Evolutionary conservation across 2,329 filamentous ascomycete species (phyloP).

Genomic region (Lecanicillium sp.): DNA sequence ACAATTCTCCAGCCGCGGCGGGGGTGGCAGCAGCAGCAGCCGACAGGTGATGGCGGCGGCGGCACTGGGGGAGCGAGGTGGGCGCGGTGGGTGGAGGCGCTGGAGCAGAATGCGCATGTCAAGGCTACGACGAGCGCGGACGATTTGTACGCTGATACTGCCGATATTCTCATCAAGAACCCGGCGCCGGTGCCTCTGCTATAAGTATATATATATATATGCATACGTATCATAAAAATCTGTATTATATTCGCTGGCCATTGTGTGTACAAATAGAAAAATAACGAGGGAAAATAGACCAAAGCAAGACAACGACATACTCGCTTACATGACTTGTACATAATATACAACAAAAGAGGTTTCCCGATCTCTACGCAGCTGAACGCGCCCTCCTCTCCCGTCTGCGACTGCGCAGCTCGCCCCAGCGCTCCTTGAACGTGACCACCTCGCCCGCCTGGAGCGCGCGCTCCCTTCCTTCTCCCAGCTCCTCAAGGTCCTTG

Average conservation of each 20-base stretch:
- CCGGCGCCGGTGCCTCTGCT: not conserved
- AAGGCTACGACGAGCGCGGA: slow-evolving; percentile 61
- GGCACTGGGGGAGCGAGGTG: slow-evolving; percentile 54
- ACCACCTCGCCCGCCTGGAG: slow-evolving; percentile 39
- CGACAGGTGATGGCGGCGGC: too few species aligned
- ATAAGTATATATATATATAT: not conserved
- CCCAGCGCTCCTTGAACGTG: slow-evolving; percentile 38
- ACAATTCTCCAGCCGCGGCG: slow-evolving; percentile 59
- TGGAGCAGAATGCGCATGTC: slow-evolving; percentile 59
- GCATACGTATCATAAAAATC: too few species aligned
- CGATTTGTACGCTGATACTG: slow-evolving; percentile 48
- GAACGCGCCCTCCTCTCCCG: not conserved
- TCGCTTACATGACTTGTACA: too few species aligned
- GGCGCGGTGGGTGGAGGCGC: slow-evolving; percentile 63
- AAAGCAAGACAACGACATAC: too few species aligned
- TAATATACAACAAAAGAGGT: slow-evolving; percentile 3
- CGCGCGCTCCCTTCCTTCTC: slow-evolving; percentile 41
- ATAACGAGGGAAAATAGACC: too few species aligned
- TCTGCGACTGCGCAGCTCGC: slow-evolving; percentile 27
- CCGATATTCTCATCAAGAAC: slow-evolving; percentile 41
- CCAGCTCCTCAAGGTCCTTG: slow-evolving; percentile 45
- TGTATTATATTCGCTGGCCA: too few species aligned
- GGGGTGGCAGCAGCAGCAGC: too few species aligned
- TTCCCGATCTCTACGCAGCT: slow-evolving; percentile 1
- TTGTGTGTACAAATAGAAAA: too few species aligned